These are phyloP conservation scores for Dentipellis sp. DNA, from an alignment of 768 basidiomycete genomes.

Conservation along the genomic window DNA sequence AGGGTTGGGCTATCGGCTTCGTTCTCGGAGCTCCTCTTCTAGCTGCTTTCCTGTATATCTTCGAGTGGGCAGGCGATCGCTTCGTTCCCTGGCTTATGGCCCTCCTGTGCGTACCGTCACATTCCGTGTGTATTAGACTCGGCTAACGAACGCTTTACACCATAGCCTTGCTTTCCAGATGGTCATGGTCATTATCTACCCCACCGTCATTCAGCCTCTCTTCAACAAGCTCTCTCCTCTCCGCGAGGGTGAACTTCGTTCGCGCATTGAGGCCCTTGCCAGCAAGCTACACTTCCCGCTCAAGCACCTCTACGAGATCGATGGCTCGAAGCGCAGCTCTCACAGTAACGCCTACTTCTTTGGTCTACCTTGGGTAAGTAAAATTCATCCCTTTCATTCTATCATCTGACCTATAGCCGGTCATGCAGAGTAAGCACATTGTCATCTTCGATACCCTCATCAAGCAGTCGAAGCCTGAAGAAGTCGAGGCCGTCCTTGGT, in stretches of 20 bases:
- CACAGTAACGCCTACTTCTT: conserved; percentile 99
- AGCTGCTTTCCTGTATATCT: conserved; percentile 78
- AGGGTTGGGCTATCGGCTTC: conserved; percentile 65
- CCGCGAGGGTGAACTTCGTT: conserved; percentile 63
- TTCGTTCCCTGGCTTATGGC: conserved; percentile 93
- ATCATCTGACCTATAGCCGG: not conserved
- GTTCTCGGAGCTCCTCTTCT: conserved; percentile 80
- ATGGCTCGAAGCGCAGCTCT: conserved; percentile 90
- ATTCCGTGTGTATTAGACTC: not conserved
- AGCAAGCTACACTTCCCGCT: conserved; percentile 83
- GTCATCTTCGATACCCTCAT: conserved; percentile 98
- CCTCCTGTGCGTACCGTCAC: conserved; percentile 57
- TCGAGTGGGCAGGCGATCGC: conserved; percentile 87
- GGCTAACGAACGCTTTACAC: conserved; percentile 1
- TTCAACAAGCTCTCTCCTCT: conserved; percentile 97
- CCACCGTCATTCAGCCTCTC: conserved; percentile 84
- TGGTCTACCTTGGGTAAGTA: conserved; percentile 82
- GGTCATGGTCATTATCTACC: conserved; percentile 74
- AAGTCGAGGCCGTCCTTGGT: conserved; percentile 94
- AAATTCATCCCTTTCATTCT: conserved; percentile 12
- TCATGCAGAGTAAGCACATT: conserved; percentile 76
- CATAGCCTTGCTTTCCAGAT: conserved; percentile 74
- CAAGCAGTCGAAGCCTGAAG: conserved; percentile 80
- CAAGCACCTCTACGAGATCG: conserved; percentile 92
- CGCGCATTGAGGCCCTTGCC: conserved; percentile 70